Evolutionary conservation across 768 basidiomycete species (phyloP).

Genomic region (Podaxis sp.): DNA sequence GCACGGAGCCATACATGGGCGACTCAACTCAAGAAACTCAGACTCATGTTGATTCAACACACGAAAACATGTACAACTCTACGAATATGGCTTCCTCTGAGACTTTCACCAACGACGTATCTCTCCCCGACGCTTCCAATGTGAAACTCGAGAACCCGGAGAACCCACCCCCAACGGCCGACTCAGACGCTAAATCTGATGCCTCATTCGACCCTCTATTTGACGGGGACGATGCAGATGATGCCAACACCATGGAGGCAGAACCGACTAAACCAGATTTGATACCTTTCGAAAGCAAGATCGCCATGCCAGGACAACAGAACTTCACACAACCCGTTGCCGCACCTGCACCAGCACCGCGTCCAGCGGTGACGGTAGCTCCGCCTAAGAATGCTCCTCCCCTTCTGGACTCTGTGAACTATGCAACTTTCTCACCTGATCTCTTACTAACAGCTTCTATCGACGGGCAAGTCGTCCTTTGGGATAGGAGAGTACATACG

Average conservation of each 20-base stretch:
- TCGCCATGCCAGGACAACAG: constrained; percentile 12
- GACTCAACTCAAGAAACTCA: constrained; percentile 7
- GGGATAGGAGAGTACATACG: constrained; percentile 76
- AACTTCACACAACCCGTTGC: constrained; percentile 12
- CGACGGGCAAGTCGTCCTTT: constrained; percentile 89
- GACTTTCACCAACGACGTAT: background rate
- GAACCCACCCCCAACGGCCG: constrained; percentile 18
- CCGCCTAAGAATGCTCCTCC: constrained; percentile 77
- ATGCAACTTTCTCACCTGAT: constrained; percentile 70
- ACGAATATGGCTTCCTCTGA: background rate
- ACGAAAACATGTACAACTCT: background rate
- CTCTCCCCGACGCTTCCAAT: background rate
- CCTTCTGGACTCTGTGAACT: constrained; percentile 56
- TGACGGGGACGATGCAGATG: constrained; percentile 65
- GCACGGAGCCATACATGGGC: background rate
- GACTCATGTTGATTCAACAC: background rate
- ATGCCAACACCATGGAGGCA: constrained; percentile 29
- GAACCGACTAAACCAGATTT: constrained; percentile 10
- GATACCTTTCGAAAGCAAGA: constrained; percentile 5
- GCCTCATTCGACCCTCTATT: constrained; percentile 86
- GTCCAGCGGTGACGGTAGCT: constrained; percentile 30
- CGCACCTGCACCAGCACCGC: constrained; percentile 11
- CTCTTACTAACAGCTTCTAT: constrained; percentile 84
- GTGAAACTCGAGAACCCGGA: constrained; percentile 10
- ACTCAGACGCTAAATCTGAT: constrained; percentile 69